Evolutionary conservation across 2,329 filamentous ascomycete species (phyloP), one percentile per base, ranked within the genome.

Genomic region (Epichloe brachyelytri): DNA sequence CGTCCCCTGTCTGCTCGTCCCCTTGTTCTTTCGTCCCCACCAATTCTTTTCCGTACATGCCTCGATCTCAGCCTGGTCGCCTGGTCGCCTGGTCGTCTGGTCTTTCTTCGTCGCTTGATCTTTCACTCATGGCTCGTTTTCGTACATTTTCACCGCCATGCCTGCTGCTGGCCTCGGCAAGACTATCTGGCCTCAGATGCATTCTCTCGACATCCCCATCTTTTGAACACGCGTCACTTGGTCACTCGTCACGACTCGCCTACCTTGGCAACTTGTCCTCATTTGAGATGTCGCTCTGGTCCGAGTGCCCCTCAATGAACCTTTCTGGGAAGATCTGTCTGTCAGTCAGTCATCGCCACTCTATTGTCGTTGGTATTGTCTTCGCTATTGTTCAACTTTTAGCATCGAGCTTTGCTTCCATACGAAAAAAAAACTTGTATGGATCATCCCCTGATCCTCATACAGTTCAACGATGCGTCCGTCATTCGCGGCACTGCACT

Each of bases 301-400:
- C 40, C 34, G 14, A 37, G 48, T 50, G 38, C 34, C 44, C 17
- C 43, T 46, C 11, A 36, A 19, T 30, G 40, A 38, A 15, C 30
- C 38, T 8, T 37, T 19, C 20, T 19, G 33, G 4, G 22, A 19
- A n/a, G 26, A 7, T 30, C 30, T 30, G 41, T 19, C 49, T 6
- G 19, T 48, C n/a, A 37, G 38, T 41, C 46, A 34, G 38, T 41
- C 46, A 34, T 30, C 8, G 17, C 37, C 12, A 14, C 36, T 33
- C 30, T 48, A 53, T 50, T 50, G 48, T 53, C 22, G 17, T 40
- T 47, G 38, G 36, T 14, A 53, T 53, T 48, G 51, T 50, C 48
- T 38, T 22, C 43, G 47, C 51, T 46, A 50, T 53, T 50, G 51
- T 50, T 19, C 22, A 26, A 3, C 8, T 34, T 5, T 17, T 12